Conservation (phyloP, 2,329 filamentous ascomycete species). For the Xylariaceae sp. region DNA sequence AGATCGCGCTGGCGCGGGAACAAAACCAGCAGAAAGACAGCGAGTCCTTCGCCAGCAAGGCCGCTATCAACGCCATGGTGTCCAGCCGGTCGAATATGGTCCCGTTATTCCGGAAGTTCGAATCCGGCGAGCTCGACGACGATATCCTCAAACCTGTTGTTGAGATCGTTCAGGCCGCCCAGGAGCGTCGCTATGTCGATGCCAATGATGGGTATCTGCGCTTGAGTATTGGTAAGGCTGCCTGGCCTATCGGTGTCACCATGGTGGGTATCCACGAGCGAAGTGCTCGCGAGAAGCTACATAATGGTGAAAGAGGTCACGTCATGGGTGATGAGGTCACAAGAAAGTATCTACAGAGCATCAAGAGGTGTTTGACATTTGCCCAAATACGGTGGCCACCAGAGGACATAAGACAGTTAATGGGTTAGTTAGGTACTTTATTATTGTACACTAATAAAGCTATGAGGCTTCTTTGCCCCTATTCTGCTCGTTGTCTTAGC, state of each 20-base stretch:
- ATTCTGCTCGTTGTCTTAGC: conserved; percentile 7
- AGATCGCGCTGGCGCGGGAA: conserved; percentile 68
- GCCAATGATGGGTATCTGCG: conserved; percentile 93
- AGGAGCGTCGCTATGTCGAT: conserved; percentile 88
- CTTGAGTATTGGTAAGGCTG: conserved; percentile 91
- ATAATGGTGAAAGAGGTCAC: conserved; percentile 82
- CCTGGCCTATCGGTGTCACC: conserved; percentile 98
- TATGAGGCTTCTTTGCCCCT: conserved; percentile 3
- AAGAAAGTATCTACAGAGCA: conserved; percentile 93
- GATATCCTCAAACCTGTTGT: conserved; percentile 76
- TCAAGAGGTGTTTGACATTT: conserved; percentile 94
- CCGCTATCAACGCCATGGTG: conserved; percentile 78
- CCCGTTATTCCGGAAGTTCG: conserved; percentile 85
- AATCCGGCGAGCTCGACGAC: conserved; percentile 74
- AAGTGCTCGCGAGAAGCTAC: conserved; percentile 89
- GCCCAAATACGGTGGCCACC: conserved; percentile 96
- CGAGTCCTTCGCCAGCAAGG: conserved; percentile 71
- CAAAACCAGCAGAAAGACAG: conserved; percentile 27
- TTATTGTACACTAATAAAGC: background rate
- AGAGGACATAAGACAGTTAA: conserved; percentile 85
- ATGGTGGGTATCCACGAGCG: conserved; percentile 99
- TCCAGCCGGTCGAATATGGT: conserved; percentile 84
- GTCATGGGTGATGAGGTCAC: conserved; percentile 97
- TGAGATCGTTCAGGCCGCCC: conserved; percentile 87
- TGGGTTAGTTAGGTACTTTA: no score